A percentile compares a stretch with the other conserved stretches of the same genome.
Evolutionary conservation across 2,329 filamentous ascomycete species (phyloP).

Genomic region (Bisporella sp.): DNA sequence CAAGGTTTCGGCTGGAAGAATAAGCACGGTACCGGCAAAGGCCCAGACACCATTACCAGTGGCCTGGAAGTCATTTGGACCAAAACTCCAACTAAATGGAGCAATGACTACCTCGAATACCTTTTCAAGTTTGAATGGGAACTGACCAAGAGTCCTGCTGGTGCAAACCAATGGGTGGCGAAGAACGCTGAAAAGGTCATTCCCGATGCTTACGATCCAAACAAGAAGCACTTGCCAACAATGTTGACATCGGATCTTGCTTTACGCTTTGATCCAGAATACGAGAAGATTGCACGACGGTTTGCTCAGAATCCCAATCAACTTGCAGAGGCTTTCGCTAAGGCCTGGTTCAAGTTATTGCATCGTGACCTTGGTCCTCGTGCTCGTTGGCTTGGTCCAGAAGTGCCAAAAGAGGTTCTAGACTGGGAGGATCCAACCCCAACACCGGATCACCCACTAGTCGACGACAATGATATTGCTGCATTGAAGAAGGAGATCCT

Average conservation of each 20-base stretch:
- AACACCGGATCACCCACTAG: slow-evolving; percentile 44
- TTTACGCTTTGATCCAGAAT: slow-evolving; percentile 62
- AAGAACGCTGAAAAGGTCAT: slow-evolving; percentile 61
- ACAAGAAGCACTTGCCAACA: slow-evolving; percentile 65
- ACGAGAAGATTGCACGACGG: slow-evolving; percentile 68
- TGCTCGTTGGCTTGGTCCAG: slow-evolving; percentile 65
- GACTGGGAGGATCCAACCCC: slow-evolving; percentile 72
- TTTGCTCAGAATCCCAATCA: slow-evolving; percentile 64
- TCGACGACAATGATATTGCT: slow-evolving; percentile 58
- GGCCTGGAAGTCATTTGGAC: slow-evolving; percentile 79
- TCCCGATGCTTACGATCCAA: slow-evolving; percentile 62
- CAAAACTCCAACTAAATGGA: slow-evolving; percentile 69
- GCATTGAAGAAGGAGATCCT: slow-evolving; percentile 64
- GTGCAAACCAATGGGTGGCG: slow-evolving; percentile 71
- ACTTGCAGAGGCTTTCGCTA: slow-evolving; percentile 61
- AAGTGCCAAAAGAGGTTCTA: slow-evolving; percentile 62
- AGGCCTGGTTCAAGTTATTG: slow-evolving; percentile 78
- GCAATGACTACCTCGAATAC: slow-evolving; percentile 67
- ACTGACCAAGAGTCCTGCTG: slow-evolving; percentile 66
- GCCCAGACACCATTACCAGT: slow-evolving; percentile 66
- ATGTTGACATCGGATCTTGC: slow-evolving; percentile 74
- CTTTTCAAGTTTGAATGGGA: slow-evolving; percentile 77
- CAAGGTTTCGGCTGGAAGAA: slow-evolving; percentile 71
- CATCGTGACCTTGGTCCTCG: slow-evolving; percentile 74
- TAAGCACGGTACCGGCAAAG: slow-evolving; percentile 57